Conservation (phyloP, 129 eudicot species). For the Chrysanthemum lavandulifolium region DNA sequence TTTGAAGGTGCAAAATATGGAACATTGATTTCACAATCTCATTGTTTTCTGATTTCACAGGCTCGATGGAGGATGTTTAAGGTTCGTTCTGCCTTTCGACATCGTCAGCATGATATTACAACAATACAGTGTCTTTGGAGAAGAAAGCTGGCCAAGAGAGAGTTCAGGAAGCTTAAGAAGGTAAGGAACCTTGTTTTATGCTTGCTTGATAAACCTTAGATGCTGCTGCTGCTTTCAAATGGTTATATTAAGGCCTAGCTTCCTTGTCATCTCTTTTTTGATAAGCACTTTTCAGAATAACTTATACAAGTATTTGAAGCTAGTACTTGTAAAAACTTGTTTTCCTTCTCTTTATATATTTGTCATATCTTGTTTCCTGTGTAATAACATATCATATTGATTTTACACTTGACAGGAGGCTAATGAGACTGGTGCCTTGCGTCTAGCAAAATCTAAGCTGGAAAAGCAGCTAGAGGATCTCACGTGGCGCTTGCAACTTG, state of each 20-base stretch:
- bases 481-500: conserved; percentile 93
- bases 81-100: conserved; percentile 68
- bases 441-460: conserved; percentile 85
- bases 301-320: neutral
- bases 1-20: neutral
- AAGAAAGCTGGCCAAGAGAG: conserved; percentile 83
- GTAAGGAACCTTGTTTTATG: conserved; percentile 36
- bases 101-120: conserved; percentile 71
- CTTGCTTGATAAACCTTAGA: conserved; percentile 21
- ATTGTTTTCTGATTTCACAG: conserved; percentile 32
- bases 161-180: conserved; percentile 76
- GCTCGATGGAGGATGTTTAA: conserved; percentile 83
- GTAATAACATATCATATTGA: neutral
- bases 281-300: neutral
- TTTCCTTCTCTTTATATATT: neutral
- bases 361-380: neutral
- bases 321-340: neutral
- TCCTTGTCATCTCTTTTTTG: too few relatives aligned
- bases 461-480: conserved; percentile 99
- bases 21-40: neutral
- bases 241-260: too few relatives aligned
- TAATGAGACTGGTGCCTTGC: conserved; percentile 98
- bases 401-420: conserved; percentile 66
- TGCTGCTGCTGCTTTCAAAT: neutral
- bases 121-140: conserved; percentile 94